Percentiles rank a stretch among this genome's conserved stretches.
Evolutionary conservation across 306 rosid genomes (phyloP).

Genomic region (Quillaja saponaria): DNA sequence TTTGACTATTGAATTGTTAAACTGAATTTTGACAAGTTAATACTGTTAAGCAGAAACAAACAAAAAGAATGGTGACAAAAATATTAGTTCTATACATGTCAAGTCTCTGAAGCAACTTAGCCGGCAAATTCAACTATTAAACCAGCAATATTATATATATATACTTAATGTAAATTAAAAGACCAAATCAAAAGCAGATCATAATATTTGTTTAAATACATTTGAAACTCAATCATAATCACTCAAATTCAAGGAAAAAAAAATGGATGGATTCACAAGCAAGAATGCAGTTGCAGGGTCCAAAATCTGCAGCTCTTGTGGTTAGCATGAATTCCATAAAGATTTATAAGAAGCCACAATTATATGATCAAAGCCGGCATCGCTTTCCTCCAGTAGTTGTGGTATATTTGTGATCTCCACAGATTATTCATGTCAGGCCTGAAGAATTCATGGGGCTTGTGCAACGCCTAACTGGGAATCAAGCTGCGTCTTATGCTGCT

Average conservation of each 20-base stretch:
- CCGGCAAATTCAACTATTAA: constrained; percentile 16
- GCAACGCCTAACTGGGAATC: constrained; percentile 46
- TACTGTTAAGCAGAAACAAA: too few relatives aligned
- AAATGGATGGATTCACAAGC: constrained; percentile 16
- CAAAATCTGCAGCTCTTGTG: constrained; percentile 39
- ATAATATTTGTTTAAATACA: neutral
- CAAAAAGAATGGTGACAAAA: too few relatives aligned
- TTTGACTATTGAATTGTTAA: neutral
- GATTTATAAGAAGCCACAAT: constrained; percentile 14
- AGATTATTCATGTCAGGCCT: constrained; percentile 44
- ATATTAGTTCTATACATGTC: too few relatives aligned
- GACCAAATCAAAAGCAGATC: neutral
- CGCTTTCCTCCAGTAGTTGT: constrained; percentile 34
- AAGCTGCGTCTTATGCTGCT: neutral
- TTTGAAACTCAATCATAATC: neutral
- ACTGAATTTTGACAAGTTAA: neutral
- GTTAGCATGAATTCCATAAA: constrained; percentile 19
- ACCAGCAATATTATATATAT: neutral
- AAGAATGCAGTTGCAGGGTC: constrained; percentile 33
- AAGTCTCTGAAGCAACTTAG: neutral
- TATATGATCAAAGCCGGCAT: neutral
- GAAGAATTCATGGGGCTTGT: constrained; percentile 46
- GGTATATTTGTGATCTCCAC: constrained; percentile 40
- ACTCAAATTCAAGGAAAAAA: neutral
- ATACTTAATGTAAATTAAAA: neutral